Evolutionary conservation across 1,139 yeast species (phyloP).

Genomic region (Protomyces lactucae-debilis): DNA sequence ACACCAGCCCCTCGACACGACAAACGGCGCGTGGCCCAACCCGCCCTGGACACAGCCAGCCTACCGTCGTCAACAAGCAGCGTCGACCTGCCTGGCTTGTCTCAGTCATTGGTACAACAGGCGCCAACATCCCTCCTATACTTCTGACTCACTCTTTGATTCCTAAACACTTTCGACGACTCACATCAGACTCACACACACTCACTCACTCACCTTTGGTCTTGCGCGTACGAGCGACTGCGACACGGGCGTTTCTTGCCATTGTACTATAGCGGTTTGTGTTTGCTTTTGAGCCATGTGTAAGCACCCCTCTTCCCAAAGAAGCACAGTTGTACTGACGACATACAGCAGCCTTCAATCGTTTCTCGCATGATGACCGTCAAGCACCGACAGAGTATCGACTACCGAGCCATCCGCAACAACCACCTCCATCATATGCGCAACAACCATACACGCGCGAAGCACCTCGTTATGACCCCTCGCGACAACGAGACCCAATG

Average conservation of each 20-base stretch:
- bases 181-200: background rate
- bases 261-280: background rate
- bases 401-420: background rate
- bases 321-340: background rate
- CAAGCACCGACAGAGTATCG: background rate
- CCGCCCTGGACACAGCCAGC: too few species aligned
- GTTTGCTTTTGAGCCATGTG: background rate
- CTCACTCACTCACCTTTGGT: too few species aligned
- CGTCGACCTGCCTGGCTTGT: background rate
- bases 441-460: slow-evolving; percentile 11
- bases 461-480: slow-evolving; percentile 19
- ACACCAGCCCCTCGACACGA: too few species aligned
- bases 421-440: background rate
- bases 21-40: too few species aligned
- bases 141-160: background rate
- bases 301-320: background rate
- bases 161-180: background rate
- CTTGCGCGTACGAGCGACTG: too few species aligned
- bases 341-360: background rate
- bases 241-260: too few species aligned
- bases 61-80: too few species aligned
- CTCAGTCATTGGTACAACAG: background rate
- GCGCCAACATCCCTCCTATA: background rate
- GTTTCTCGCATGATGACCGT: background rate
- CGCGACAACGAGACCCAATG: background rate